These are phyloP conservation scores for Metschnikowia lunata DNA, from an alignment of 805 yeast genomes.

Conservation along the genomic window DNA sequence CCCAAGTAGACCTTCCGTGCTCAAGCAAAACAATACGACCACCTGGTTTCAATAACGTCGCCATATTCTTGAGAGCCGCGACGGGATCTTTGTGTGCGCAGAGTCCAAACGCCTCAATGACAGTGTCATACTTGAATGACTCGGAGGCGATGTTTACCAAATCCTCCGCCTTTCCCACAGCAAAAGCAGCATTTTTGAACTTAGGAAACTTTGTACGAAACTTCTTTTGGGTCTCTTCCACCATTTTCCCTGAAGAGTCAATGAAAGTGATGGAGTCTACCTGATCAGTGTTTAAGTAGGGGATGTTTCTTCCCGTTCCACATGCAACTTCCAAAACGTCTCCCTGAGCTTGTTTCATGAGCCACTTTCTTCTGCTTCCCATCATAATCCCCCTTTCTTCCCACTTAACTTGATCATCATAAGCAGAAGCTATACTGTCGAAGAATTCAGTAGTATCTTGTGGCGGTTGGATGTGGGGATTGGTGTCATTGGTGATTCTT, in stretches of 20 bases:
- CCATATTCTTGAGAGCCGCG: conserved; percentile 70
- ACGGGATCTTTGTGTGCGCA: conserved; percentile 96
- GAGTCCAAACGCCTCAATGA: conserved; percentile 89
- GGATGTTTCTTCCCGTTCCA: conserved; percentile 93
- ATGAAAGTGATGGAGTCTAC: conserved; percentile 75
- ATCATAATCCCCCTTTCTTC: conserved; percentile 62
- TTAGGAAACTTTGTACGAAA: conserved; percentile 65
- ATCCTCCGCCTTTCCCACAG: conserved; percentile 87
- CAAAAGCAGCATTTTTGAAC: conserved; percentile 73
- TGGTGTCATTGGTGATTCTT: conserved; percentile 32
- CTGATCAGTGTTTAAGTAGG: conserved; percentile 52
- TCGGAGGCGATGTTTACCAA: conserved; percentile 52
- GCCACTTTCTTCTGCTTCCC: conserved; percentile 69
- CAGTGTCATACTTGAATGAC: conserved; percentile 75
- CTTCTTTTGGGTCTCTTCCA: conserved; percentile 71
- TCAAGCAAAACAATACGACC: conserved; percentile 86
- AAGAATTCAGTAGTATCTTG: conserved; percentile 79
- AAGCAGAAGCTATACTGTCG: conserved; percentile 71
- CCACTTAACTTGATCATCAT: conserved; percentile 74
- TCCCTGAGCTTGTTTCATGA: conserved; percentile 74
- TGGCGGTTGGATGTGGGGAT: conserved; percentile 54
- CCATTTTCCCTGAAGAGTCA: conserved; percentile 84
- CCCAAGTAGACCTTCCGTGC: conserved; percentile 86
- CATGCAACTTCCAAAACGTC: conserved; percentile 93
- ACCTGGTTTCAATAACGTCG: conserved; percentile 70